phyloP scores from a whole-genome alignment of 2,329 filamentous ascomycete species.

The Botrytis galanthina region DNA sequence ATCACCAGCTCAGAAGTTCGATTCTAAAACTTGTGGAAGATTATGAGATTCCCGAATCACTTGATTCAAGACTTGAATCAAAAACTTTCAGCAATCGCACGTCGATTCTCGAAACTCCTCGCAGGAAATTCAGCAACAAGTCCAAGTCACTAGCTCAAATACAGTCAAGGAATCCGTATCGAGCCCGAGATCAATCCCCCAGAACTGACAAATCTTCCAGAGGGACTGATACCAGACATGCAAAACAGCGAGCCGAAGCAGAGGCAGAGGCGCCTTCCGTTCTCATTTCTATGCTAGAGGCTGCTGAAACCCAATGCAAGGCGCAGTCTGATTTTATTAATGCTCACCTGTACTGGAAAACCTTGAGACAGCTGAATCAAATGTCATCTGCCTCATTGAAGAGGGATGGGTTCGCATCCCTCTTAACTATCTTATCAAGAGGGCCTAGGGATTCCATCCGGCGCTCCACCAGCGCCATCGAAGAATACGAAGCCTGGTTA shows the following conservation, averaged over 20 bases:
- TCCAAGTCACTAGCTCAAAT: constrained; percentile 49
- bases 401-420: constrained; percentile 66
- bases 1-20: constrained; percentile 76
- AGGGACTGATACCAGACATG: constrained; percentile 24
- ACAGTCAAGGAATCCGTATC: constrained; percentile 59
- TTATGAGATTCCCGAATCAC: constrained; percentile 71
- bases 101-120: constrained; percentile 46
- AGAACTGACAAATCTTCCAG: constrained; percentile 23
- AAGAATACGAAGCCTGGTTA: constrained; percentile 78
- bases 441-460: constrained; percentile 68
- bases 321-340: constrained; percentile 79
- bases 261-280: constrained; percentile 48
- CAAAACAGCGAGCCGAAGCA: constrained; percentile 27
- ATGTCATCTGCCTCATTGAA: constrained; percentile 60
- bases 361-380: constrained; percentile 68
- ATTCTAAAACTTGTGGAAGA: constrained; percentile 79
- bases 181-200: constrained; percentile 34
- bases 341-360: constrained; percentile 82
- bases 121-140: constrained; percentile 59
- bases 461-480: constrained; percentile 67
- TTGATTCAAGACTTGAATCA: constrained; percentile 57
- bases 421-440: constrained; percentile 71
- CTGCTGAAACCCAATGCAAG: constrained; percentile 73
- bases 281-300: constrained; percentile 70
- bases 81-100: constrained; percentile 71